Base-by-base conservation (phyloP, 2,329 filamentous ascomycete species). In the Conoideocrella luteorostrata region DNA sequence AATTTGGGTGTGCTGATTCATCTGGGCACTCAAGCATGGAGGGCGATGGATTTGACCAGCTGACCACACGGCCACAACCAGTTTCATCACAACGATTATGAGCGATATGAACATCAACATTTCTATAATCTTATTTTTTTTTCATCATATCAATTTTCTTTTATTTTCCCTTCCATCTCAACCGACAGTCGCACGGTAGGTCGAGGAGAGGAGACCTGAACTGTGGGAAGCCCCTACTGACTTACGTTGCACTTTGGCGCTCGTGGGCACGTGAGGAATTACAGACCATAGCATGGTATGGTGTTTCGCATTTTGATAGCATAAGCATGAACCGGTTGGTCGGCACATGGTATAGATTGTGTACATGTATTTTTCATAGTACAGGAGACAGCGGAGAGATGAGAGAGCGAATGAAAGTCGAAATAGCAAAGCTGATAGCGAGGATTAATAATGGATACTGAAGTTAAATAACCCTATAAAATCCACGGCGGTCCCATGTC, bases 301-400 rank as follows among this genome's bases (percentile, higher is more conserved):
- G 36, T 18, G 29, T 40, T 35, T 41, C 24, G 30, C 22, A 29
- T 13, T 30, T 22, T 36, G 39, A 38, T 32, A 45, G 39, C 47
- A 43, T 36, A 42, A 33, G 12, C 17, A 35, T 39, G 42, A 23
- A 7, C 26, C 26, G 17, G 35, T 34, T 18, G 32, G 23, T 41
- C 17, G 30, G 41, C 28, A 45, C 23, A n/a, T 38, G n/a, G n/a
- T 36, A 47, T 47, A 46, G 43, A 46, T 41, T 45, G 47, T 39
- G 34, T 35, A 39, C n/a, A 38, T 41, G 45, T 49, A 42, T 36
- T 35, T 40, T 20, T 43, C 34, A 23, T 45, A 32, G 26, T 29
- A 28, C 12, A 37, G 30, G 43, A 41, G 32, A 34, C 30, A 40
- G 33, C 32, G 28, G 13, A 36, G 24, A 28, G 15, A 20, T 20